Base-by-base conservation (phyloP, 169 alveolate genomes). In the Plasmodium vinckei region DNA sequence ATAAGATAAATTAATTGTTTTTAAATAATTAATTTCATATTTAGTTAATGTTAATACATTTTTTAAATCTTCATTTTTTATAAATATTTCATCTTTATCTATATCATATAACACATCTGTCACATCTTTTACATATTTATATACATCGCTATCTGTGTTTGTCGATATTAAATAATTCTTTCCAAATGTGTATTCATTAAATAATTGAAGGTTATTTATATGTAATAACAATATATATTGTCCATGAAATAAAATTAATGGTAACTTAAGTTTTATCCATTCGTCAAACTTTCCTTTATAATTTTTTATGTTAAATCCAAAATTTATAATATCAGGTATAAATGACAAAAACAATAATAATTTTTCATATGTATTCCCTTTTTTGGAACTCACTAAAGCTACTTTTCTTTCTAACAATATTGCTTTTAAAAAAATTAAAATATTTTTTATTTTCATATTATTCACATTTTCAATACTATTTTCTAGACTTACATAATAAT, bases 241-340 rank as follows among this genome's bases (percentile, higher is more conserved):
- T 42, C 67, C 89, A 60, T 79, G 89, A 79, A 79, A 79, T 67
- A 79, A 79, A 53, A 79, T 79, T 27, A 79, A 61, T 53, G 89
- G 89, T 23, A 79, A 60, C 54, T 61, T 79, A 67, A 67, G 65
- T 3, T 67, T 64, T 79, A 7, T 39, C 89, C 89, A 79, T n/a
- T 79, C 82, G 19, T 67, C 82, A 79, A 79, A 79, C 17, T 79
- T 79, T 9, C 56, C 65, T 70, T 79, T 54, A 79, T 79, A 79
- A 79, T 27, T 67, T 67, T 67, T 79, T 79, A 54, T 71, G 68
- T 79, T 79, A 56, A 79, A 79, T 53, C 89, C 89, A 2, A 79
- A 79, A 67, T 79, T 79, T 53, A 79, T 79, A 67, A 79, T 67
- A 59, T 79, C 89, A 49, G 89, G 89, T 42, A 79, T 79, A 51